Evolutionary conservation across 1,139 yeast species (phyloP), one percentile per base, ranked within the genome.

Genomic region (Yamadazyma diospyri): DNA sequence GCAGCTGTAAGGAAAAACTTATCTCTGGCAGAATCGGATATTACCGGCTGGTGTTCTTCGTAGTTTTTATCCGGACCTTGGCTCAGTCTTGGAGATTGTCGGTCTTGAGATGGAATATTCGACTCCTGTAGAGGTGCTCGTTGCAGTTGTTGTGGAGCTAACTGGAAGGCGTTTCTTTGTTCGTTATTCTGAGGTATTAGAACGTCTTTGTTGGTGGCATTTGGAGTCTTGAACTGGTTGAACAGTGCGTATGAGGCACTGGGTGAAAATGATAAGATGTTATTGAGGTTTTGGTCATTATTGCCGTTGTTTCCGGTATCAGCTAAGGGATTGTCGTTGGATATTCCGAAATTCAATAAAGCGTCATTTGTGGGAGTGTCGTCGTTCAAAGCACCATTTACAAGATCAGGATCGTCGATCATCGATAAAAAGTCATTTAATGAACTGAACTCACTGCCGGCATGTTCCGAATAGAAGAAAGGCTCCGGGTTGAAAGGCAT

Each of bases 1-100:
- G 97, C 97, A 0, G 98, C 97, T 0, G 97, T 89, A 35, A 92
- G 64, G 62, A 92, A 89, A 59, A 92, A 92, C 59, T 88, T 88
- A 54, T 89, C 97, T 44, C 89, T 72, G 1, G 96, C 95, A 2
- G 94, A 81, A 45, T 81, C 92, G 0, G 85, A 78, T 7, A 79
- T 69, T 23, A 71, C 68, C 0, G 81, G 81, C 32, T 61, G 68
- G 38, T 61, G 62, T 7, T 37, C 25, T 8, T 29, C 42, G 10
- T 29, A 25, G 9, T 28, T 8, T 21, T 27, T 27, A 22, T 30
- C 27, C 21, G 27, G 35, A 5, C 21, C 27, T 9, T 18, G 20
- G 20, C 8, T 6, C 20, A 7, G 20, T 24, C 12, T 29, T 5
- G 32, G 26, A 9, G 27, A 3, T 15, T 21, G 29, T 18, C 16